These are phyloP conservation scores for Stylonectria norvegica DNA, from an alignment of 2,329 filamentous ascomycete genomes.

Conservation along the genomic window DNA sequence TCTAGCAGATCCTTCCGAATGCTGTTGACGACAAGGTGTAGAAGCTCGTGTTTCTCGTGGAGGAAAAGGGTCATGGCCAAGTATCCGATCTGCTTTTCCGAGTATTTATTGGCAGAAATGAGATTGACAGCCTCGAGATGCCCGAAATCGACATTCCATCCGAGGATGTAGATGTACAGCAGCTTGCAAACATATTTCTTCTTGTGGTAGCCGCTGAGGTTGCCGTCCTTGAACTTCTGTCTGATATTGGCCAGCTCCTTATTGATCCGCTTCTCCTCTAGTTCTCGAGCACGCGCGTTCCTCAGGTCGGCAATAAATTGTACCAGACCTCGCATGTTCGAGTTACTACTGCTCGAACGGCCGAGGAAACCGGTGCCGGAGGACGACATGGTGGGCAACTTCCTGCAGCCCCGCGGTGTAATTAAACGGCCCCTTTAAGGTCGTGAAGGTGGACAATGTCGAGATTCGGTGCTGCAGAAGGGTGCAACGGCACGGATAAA, in stretches of 20 bases:
- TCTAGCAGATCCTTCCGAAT: constrained; percentile 94
- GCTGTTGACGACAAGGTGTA: constrained; percentile 96
- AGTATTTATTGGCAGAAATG: constrained; percentile 95
- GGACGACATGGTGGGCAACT: constrained; percentile 48
- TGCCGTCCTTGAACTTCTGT: constrained; percentile 97
- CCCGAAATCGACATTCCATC: constrained; percentile 98
- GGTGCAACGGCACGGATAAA: constrained; percentile 8
- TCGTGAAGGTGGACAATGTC: constrained; percentile 9
- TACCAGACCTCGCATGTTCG: constrained; percentile 78
- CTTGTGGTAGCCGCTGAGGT: constrained; percentile 92
- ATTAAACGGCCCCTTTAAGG: constrained; percentile 23
- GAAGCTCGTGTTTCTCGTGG: constrained; percentile 92
- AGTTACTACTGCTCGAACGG: constrained; percentile 62
- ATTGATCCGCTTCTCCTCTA: constrained; percentile 99
- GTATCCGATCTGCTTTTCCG: constrained; percentile 98
- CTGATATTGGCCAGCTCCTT: constrained; percentile 98
- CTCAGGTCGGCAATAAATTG: constrained; percentile 97
- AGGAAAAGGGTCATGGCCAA: constrained; percentile 95
- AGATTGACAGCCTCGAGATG: constrained; percentile 98
- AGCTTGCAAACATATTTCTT: constrained; percentile 99
- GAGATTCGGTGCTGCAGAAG: constrained; percentile 6
- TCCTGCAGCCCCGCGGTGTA: constrained; percentile 13
- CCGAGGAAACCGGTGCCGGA: constrained; percentile 60
- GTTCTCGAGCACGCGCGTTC: constrained; percentile 89
- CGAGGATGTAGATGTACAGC: constrained; percentile 97